phyloP scores from a whole-genome alignment of 116 monocot species.

The Iris pallida region DNA sequence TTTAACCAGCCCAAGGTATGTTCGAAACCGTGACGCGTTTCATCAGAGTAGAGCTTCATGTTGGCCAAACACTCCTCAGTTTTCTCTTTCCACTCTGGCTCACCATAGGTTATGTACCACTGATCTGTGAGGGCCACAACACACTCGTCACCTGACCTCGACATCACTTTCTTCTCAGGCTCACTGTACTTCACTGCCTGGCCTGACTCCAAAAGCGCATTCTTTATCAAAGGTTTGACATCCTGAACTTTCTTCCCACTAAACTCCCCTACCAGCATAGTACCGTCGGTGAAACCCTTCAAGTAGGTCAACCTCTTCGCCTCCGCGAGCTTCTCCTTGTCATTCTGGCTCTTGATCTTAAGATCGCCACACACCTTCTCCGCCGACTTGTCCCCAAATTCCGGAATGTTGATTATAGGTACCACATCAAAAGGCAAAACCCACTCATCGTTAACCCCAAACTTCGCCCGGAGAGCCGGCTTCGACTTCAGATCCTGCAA shows the following conservation, averaged over 20 bases:
- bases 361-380: conserved; percentile 85
- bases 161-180: conserved; percentile 84
- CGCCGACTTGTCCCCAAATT: conserved; percentile 83
- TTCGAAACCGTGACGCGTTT: conserved; percentile 68
- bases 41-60: conserved; percentile 74
- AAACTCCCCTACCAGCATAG: conserved; percentile 85
- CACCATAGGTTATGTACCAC: conserved; percentile 94
- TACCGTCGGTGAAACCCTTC: conserved; percentile 88
- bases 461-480: conserved; percentile 70
- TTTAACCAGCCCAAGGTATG: conserved; percentile 85
- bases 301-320: conserved; percentile 81
- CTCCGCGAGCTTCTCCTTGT: conserved; percentile 89
- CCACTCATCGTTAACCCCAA: conserved; percentile 92
- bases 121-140: conserved; percentile 94
- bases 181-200: conserved; percentile 77
- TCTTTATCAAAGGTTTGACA: conserved; percentile 71
- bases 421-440: conserved; percentile 73
- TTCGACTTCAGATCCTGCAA: conserved; percentile 85
- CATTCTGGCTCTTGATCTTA: conserved; percentile 93
- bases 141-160: conserved; percentile 90
- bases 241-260: conserved; percentile 75
- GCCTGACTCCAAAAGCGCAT: conserved; percentile 48
- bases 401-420: conserved; percentile 91
- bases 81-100: conserved; percentile 65
- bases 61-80: conserved; percentile 58